Evolutionary conservation across 2,329 filamentous ascomycete genomes (phyloP).

Genomic region (Paraphoma sp.): DNA sequence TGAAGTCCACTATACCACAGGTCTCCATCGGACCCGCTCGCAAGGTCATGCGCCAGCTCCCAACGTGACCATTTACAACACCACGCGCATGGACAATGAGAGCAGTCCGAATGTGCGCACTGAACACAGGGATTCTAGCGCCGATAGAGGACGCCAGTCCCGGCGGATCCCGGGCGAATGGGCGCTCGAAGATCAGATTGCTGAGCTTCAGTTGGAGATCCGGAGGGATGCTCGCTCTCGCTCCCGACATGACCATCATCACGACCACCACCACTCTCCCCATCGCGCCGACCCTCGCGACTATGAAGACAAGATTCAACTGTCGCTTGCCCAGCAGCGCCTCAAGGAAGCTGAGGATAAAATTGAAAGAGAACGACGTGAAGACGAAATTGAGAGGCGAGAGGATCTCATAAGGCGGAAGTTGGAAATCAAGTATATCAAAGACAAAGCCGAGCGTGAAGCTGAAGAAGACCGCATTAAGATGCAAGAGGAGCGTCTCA

Average conservation of each 20-base stretch:
- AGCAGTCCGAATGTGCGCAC: slow-evolving; percentile 42
- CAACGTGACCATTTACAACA: slow-evolving; percentile 56
- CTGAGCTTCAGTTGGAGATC: slow-evolving; percentile 36
- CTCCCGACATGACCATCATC: slow-evolving; percentile 27
- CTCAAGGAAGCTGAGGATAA: slow-evolving; percentile 46
- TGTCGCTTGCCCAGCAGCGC: slow-evolving; percentile 43
- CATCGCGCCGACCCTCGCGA: slow-evolving; percentile 28
- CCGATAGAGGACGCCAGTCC: slow-evolving; percentile 32
- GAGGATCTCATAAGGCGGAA: slow-evolving; percentile 45
- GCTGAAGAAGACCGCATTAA: slow-evolving; percentile 35
- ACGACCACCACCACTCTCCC: slow-evolving; percentile 26
- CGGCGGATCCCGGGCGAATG: slow-evolving; percentile 43
- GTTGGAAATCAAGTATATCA: slow-evolving; percentile 46
- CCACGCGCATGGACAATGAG: slow-evolving; percentile 48
- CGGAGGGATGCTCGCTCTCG: slow-evolving; percentile 33
- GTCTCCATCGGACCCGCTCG: slow-evolving; percentile 54
- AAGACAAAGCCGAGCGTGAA: slow-evolving; percentile 41
- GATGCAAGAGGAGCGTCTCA: slow-evolving; percentile 36
- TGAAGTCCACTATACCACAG: slow-evolving; percentile 33
- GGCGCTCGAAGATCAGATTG: slow-evolving; percentile 45
- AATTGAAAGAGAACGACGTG: slow-evolving; percentile 44
- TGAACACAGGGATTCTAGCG: slow-evolving; percentile 36
- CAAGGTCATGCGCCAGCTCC: slow-evolving; percentile 53
- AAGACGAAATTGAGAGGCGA: slow-evolving; percentile 41
- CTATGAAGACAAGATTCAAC: slow-evolving; percentile 39